Conservation (phyloP, 1,139 yeast genomes). For the Diutina scorzettiae region DNA sequence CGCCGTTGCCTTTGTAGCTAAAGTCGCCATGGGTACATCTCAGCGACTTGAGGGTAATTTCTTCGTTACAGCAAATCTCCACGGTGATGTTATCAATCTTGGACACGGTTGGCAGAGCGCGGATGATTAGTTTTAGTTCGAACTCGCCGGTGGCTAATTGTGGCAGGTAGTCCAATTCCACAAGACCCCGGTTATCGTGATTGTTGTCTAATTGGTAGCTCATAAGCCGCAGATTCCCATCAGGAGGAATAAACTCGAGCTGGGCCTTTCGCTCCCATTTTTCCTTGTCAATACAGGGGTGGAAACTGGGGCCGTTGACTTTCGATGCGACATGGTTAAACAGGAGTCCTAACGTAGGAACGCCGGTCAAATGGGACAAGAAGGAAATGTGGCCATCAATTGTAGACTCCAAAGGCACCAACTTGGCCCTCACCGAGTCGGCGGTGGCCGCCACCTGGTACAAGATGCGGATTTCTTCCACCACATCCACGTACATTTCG, state of each 20-base stretch:
- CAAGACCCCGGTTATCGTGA: slow-evolving; percentile 30
- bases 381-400: slow-evolving; percentile 56
- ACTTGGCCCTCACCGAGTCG: slow-evolving; percentile 8
- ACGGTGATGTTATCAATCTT: slow-evolving; percentile 47
- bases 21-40: slow-evolving; percentile 69
- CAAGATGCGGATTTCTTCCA: slow-evolving; percentile 44
- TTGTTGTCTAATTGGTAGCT: slow-evolving; percentile 47
- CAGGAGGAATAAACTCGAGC: slow-evolving; percentile 76
- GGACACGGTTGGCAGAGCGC: slow-evolving; percentile 36
- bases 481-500: slow-evolving; percentile 71
- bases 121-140: slow-evolving; percentile 53
- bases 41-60: slow-evolving; percentile 29
- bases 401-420: slow-evolving; percentile 40
- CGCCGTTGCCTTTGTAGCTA: slow-evolving; percentile 37
- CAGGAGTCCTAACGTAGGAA: slow-evolving; percentile 55
- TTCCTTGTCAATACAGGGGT: slow-evolving; percentile 41
- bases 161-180: slow-evolving; percentile 47
- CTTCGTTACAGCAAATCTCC: slow-evolving; percentile 14
- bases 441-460: slow-evolving; percentile 16
- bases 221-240: slow-evolving; percentile 60
- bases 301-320: slow-evolving; percentile 42
- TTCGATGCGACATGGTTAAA: slow-evolving; percentile 34
- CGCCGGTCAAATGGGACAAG: slow-evolving; percentile 60
- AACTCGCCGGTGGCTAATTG: slow-evolving; percentile 63
- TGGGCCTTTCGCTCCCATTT: slow-evolving; percentile 32